Evolutionary conservation across 169 alveolate genomes (phyloP), one percentile per base, ranked within the genome.

Genomic region (Eimeria zaria): DNA sequence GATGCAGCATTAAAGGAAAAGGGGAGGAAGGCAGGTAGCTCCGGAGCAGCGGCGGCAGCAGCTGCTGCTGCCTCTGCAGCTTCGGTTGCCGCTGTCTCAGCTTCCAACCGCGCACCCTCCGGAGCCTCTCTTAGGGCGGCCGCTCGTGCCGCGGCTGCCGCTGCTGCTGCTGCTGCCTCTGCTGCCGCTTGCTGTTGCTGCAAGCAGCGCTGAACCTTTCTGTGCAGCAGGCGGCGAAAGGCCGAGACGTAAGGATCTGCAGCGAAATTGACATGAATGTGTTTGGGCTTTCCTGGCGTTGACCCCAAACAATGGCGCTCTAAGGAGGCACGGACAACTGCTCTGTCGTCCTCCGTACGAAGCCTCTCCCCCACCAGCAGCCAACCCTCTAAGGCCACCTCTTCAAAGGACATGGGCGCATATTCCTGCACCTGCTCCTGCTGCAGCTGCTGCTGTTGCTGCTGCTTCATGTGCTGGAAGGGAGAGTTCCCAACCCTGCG

Each of bases 341-440:
- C 97, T 90, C 98, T 97, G 81, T 99, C 99, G 22, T 98, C 98
- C 30, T 97, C 97, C 90, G 98, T 97, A n/a, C 99, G 97, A 73
- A 99, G 97, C 96, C 99, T 98, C 97, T 99, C 99, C n/a, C 99
- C 99, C 48, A 99, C 97, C 80, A 99, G 97, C 95, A 98, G 98
- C 97, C 98, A 99, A 0, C 99, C 99, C 96, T 99, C 99, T 73
- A 98, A 92, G 4, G 99, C 99, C 74, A 99, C 97, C 39, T 88
- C 97, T 46, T 95, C 97, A 33, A 85, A 39, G 12, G 95, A 85
- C 81, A 92, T 71, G 11, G 95, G 97, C 64, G 91, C 88, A 18
- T 60, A 84, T 60, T 76, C 96, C 9, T 48, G 91, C 46, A 58
- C 81, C 93, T 62, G 80, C 93, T 85, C 80, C 64, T 85, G 84